Base-by-base conservation (phyloP, 148 eudicot genomes). In the Tetragonia tetragonoides region DNA sequence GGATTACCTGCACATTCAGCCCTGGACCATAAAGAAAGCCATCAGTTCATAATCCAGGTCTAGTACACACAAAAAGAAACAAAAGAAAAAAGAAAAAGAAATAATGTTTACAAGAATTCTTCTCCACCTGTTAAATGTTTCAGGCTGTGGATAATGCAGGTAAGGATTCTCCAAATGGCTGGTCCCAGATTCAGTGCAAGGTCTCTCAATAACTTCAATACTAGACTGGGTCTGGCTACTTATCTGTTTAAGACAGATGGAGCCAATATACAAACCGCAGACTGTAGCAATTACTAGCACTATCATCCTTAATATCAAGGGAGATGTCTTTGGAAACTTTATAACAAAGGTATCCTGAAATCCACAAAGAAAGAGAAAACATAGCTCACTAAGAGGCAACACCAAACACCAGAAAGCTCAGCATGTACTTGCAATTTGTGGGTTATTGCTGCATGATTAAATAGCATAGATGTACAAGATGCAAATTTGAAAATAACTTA, bases 1-100 rank as follows among this genome's bases (percentile, higher is more conserved):
- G 97, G 93, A 86, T 90, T 93, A 73, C 88, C 77, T 3, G 84
- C 81, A 80, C 98, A 96, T 78, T 93, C 98, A 74, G 90, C 92
- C 92, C 98, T 96, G 80, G 14, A 63, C 53, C 76, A 83, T 62
- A 68, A 53, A 21, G 59, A 65, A 70, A 28, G 38, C 28, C 49
- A 64, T 73, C 46, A 28, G 40, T 37, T 60, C 75, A 78, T 2
- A 59, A 73, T 49, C 65, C 37, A 47, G n/a, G 39, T 34, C 47
- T 46, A 63, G 28, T 28, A 70, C 28, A 37, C 12, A 71, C 53
- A 62, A n/a, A 47, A 46, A 7, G 46, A 34, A n/a, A 44, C 24
- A 44, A 44, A 66, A 14, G 7, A 24, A 21, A 44, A 47, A 60
- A 68, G 69, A 66, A 10, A 66, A 28, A 49, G 18, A 21, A 17